A percentile compares a stretch with the other conserved stretches of the same genome.
Conservation (phyloP, 257 asterid species). For the Marsdenia floribunda region DNA sequence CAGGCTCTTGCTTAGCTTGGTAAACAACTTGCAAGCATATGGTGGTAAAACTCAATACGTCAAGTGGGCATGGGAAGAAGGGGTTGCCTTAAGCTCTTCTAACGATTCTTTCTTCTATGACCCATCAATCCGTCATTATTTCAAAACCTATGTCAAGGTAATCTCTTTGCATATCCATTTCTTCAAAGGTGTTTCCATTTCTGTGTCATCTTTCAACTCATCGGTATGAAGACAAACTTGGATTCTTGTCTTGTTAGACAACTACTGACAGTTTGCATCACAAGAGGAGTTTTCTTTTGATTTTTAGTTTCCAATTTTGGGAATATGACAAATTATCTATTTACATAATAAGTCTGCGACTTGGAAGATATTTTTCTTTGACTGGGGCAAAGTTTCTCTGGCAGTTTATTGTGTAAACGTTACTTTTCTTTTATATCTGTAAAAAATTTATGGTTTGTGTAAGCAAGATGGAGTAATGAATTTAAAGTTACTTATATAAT, state of each 20-base stretch:
- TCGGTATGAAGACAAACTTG: not conserved
- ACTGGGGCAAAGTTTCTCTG: not conserved
- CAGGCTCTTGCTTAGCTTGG: conserved; percentile 72
- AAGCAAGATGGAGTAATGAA: not conserved
- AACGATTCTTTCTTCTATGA: conserved; percentile 97
- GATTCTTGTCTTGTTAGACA: conserved; percentile 17
- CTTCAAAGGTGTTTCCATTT: not conserved
- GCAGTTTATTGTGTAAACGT: not conserved
- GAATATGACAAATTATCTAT: conserved; percentile 7
- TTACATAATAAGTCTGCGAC: not conserved
- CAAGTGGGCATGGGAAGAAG: conserved; percentile 99
- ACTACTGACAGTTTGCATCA: conserved; percentile 9
- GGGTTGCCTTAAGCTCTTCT: conserved; percentile 86
- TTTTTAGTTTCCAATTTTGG: conserved; percentile 1
- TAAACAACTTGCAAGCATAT: conserved; percentile 90
- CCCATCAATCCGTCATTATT: conserved; percentile 83
- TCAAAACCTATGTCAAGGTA: conserved; percentile 89
- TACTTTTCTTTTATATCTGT: not conserved
- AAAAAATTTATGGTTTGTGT: not conserved
- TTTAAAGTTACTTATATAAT: not conserved
- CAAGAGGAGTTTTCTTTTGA: not conserved
- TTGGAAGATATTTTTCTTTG: not conserved
- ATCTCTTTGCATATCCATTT: conserved; percentile 11
- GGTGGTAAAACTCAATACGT: conserved; percentile 97
- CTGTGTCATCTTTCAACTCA: not conserved